Conservation (phyloP, 345 rosid genomes). For the Linum tenue region DNA sequence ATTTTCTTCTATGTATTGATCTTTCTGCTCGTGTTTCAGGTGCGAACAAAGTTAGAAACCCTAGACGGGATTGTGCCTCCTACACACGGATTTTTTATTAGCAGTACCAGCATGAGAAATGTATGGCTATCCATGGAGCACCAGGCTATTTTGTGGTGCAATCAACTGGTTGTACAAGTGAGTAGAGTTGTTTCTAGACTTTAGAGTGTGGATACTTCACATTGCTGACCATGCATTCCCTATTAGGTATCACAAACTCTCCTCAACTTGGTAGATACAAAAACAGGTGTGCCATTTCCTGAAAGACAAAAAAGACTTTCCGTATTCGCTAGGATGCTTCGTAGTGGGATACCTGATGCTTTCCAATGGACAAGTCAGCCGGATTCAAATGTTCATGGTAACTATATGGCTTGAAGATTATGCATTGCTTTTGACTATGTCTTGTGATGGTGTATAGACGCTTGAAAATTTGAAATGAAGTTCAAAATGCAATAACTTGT, state of each 20-base stretch:
- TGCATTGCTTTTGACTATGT: neutral
- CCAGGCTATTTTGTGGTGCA: constrained; percentile 96
- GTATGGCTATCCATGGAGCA: constrained; percentile 99
- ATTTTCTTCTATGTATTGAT: neutral
- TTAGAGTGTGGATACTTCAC: constrained; percentile 1
- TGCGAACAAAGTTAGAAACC: constrained; percentile 69
- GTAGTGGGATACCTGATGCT: constrained; percentile 66
- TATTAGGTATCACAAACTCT: constrained; percentile 90
- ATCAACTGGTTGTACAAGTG: constrained; percentile 93
- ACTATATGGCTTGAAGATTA: neutral
- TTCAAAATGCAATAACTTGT: neutral
- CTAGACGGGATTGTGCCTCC: constrained; percentile 94
- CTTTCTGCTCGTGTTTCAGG: constrained; percentile 35
- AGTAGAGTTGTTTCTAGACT: constrained; percentile 24
- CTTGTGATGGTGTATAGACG: neutral
- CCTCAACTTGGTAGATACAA: constrained; percentile 79
- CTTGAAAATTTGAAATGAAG: neutral
- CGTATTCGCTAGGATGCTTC: constrained; percentile 72
- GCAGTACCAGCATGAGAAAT: constrained; percentile 84
- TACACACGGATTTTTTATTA: constrained; percentile 77
- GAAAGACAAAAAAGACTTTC: constrained; percentile 52
- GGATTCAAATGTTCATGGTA: constrained; percentile 25
- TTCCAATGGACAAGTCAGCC: constrained; percentile 57
- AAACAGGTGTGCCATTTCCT: constrained; percentile 57
- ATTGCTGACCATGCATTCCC: constrained; percentile 24